A percentile compares a stretch with the other conserved stretches of the same genome.
phyloP scores from a whole-genome alignment of 176 grass and related monocot genomes.

The Saccharum officinarum region DNA sequence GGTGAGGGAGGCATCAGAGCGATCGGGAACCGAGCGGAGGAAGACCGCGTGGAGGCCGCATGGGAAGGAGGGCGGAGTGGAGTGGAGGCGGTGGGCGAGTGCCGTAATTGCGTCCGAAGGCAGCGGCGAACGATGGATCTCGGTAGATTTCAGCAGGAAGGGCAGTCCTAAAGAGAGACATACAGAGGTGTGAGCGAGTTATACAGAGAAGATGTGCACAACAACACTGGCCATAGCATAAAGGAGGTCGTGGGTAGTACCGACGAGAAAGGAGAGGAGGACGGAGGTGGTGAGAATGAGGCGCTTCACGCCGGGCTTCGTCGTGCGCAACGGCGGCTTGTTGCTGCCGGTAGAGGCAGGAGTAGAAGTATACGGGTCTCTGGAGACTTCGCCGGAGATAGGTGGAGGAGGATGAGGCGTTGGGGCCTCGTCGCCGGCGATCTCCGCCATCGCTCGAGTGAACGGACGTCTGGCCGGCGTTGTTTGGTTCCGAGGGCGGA shows the following conservation, averaged over 20 bases:
- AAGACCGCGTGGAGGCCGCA: slow-evolving; percentile 67
- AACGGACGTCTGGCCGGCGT: too few species aligned
- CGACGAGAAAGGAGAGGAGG: slow-evolving; percentile 72
- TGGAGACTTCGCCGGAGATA: background rate
- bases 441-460: slow-evolving; percentile 40
- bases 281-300: slow-evolving; percentile 68
- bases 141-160: slow-evolving; percentile 78
- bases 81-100: slow-evolving; percentile 62
- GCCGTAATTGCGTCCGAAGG: slow-evolving; percentile 71
- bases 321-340: slow-evolving; percentile 18
- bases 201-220: background rate
- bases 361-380: background rate
- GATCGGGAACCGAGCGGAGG: slow-evolving; percentile 26
- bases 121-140: slow-evolving; percentile 87
- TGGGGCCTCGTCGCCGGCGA: slow-evolving; percentile 36
- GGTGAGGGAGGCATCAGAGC: slow-evolving; percentile 34
- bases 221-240: background rate
- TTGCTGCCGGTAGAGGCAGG: background rate
- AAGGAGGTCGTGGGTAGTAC: slow-evolving; percentile 25
- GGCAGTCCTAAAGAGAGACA: slow-evolving; percentile 48
- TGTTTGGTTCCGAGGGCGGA: too few species aligned
- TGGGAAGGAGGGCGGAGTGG: slow-evolving; percentile 55
- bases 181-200: background rate
- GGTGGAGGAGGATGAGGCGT: background rate
- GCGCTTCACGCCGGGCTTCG: slow-evolving; percentile 70